These are phyloP conservation scores for Piper longum DNA, from an alignment of 164 flowering plant species.

Conservation along the genomic window DNA sequence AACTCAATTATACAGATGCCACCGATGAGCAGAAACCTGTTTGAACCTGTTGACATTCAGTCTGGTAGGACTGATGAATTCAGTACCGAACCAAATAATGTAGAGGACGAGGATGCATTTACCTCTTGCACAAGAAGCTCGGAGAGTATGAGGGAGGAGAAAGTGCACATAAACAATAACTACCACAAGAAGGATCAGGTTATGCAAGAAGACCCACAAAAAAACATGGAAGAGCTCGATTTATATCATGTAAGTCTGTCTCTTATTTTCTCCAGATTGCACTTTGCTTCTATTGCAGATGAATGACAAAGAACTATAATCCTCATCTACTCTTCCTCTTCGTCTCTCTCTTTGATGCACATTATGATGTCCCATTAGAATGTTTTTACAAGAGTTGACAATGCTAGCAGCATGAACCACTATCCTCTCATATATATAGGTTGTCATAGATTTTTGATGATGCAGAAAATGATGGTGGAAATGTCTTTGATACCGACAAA, in stretches of 20 bases:
- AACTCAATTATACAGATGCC: slow-evolving; percentile 31
- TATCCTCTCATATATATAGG: no score
- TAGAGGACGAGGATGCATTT: slow-evolving; percentile 15
- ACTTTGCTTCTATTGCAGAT: background rate
- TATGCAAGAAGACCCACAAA: slow-evolving; percentile 5
- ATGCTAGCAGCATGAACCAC: no score
- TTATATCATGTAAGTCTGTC: slow-evolving; percentile 25
- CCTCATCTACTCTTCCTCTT: no score
- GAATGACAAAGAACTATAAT: background rate
- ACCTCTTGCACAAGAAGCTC: slow-evolving; percentile 18
- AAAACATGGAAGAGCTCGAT: slow-evolving; percentile 9
- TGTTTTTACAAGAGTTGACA: no score
- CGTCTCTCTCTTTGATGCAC: no score
- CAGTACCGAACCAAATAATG: slow-evolving; percentile 13
- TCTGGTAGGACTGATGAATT: slow-evolving; percentile 12
- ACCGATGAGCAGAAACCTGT: slow-evolving; percentile 47
- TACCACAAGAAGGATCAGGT: slow-evolving; percentile 15
- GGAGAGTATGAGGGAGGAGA: slow-evolving; percentile 21
- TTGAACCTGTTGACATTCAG: slow-evolving; percentile 35
- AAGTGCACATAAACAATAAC: slow-evolving; percentile 7
- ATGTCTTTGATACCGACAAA: background rate
- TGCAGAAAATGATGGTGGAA: slow-evolving; percentile 11
- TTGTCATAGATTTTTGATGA: background rate
- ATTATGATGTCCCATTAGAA: no score
- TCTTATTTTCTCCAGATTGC: background rate